These are phyloP conservation scores for Trichomonas tenax DNA, from an alignment of 208 protist species.

Conservation along the genomic window DNA sequence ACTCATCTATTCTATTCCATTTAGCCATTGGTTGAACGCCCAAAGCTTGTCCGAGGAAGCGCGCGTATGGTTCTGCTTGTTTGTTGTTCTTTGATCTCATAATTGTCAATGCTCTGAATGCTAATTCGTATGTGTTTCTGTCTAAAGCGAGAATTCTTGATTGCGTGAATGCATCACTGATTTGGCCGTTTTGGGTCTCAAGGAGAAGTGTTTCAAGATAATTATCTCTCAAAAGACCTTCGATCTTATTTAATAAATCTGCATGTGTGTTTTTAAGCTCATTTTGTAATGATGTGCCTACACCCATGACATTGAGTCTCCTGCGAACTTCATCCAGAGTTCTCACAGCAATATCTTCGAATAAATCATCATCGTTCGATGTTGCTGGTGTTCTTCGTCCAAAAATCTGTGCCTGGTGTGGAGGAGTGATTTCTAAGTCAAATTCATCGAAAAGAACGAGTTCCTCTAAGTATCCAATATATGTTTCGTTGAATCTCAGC, in stretches of 20 bases:
- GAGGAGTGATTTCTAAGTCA: not conserved
- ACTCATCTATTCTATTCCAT: not conserved
- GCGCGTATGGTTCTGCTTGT: not conserved
- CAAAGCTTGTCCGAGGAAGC: not conserved
- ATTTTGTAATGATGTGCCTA: not conserved
- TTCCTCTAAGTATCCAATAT: not conserved
- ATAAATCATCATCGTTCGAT: not conserved
- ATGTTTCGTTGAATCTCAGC: not conserved
- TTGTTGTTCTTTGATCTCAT: not conserved
- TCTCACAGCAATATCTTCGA: not conserved
- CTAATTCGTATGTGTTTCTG: not conserved
- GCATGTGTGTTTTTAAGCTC: not conserved
- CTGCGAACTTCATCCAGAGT: not conserved
- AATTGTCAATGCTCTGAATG: not conserved
- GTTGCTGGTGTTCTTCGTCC: not conserved
- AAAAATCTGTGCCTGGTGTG: not conserved
- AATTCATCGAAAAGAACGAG: not conserved
- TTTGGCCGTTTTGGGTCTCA: not conserved
- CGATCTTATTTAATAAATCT: not conserved
- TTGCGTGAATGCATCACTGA: not conserved
- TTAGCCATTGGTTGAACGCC: not conserved
- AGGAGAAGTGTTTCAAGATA: not conserved
- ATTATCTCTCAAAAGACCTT: not conserved
- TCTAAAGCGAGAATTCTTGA: not conserved
- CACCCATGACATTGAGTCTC: not conserved